Evolutionary conservation across 768 basidiomycete species (phyloP), one percentile per base, ranked within the genome.

Genomic region (Boletales sp.): DNA sequence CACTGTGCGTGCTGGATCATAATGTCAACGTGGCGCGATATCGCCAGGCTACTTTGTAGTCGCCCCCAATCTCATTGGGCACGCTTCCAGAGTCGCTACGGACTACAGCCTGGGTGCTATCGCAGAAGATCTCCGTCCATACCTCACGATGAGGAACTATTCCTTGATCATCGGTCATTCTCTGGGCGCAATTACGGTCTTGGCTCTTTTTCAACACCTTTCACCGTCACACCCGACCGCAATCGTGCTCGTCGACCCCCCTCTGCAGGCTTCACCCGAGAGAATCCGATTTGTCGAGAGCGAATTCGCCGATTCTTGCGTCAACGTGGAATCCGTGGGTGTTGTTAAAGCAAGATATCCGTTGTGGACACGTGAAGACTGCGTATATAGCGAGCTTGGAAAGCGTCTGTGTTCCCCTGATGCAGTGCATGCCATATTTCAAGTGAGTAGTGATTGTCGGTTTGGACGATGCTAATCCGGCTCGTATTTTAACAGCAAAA

Each of bases 131-230:
- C 57, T 65, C 30, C 44, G 31, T n/a, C 56, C 61, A 14, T 62
- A 58, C 19, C 44, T 65, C 31, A 45, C 50, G 1, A 47, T 42
- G 1, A 37, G 44, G 18, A 42, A 41, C 6, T 60, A 56, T 9
- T 28, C 55, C 14, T 19, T 62, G 2, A 10, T 62, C 33, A 41
- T 63, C 6, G 62, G 59, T 5, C 62, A 64, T 19, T 61, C 62
- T n/a, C 3, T 59, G 31, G 60, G 63, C 5, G 55, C 25, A 13
- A 10, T 35, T 3, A 32, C 28, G 2, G 32, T 17, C 28, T n/a
- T 60, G 11, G 35, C n/a, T 6, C 55, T 60, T 25, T 48, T 61
- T 11, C 25, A 44, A 0, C 17, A 44, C 34, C 43, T 64, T 21
- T 8, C 53, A 0, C 9, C 17, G 15, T 43, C 43, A 5, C 33